A percentile compares a stretch with the other conserved stretches of the same genome.
Evolutionary conservation across 371 early-diverging fungal genomes (phyloP).

Genomic region (Fennellomyces sp.): DNA sequence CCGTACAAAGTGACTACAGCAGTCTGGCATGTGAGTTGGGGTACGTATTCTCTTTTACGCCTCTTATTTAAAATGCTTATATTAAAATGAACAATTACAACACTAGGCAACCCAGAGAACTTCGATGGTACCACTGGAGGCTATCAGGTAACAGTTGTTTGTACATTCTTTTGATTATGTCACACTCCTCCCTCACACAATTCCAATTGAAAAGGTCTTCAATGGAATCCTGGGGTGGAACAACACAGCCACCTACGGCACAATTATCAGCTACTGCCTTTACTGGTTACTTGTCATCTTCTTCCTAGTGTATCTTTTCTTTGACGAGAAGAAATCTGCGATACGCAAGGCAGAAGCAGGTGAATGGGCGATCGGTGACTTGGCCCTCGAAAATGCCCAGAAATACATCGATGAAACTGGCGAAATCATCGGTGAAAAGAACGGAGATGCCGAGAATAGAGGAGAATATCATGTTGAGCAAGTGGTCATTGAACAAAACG

Average conservation of each 20-base stretch:
- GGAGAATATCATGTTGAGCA: not conserved
- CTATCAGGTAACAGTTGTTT: slow-evolving; percentile 32
- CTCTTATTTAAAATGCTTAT: too few relatives aligned
- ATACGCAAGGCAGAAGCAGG: slow-evolving; percentile 29
- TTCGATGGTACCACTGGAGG: slow-evolving; percentile 1
- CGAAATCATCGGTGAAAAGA: slow-evolving; percentile 1
- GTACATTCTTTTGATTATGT: not conserved
- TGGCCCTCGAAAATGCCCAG: slow-evolving; percentile 8
- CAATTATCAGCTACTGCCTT: slow-evolving; percentile 72
- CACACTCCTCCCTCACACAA: not conserved
- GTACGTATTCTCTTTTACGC: too few relatives aligned
- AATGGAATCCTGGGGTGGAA: slow-evolving; percentile 81
- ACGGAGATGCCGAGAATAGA: not conserved
- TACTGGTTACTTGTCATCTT: slow-evolving; percentile 72
- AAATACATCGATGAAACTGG: slow-evolving; percentile 8
- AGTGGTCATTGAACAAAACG: not conserved
- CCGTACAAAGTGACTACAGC: slow-evolving; percentile 36
- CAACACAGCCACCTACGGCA: slow-evolving; percentile 73
- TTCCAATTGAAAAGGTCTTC: slow-evolving; percentile 46
- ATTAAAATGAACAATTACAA: too few relatives aligned
- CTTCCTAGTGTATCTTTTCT: slow-evolving; percentile 49
- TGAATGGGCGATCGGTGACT: slow-evolving; percentile 9
- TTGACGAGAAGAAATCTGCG: slow-evolving; percentile 34
- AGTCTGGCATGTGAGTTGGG: slow-evolving; percentile 50
- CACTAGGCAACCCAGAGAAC: slow-evolving; percentile 3